Evolutionary conservation across 352 stramenopile species (phyloP).

Genomic region (Globisporangium cystogenes): DNA sequence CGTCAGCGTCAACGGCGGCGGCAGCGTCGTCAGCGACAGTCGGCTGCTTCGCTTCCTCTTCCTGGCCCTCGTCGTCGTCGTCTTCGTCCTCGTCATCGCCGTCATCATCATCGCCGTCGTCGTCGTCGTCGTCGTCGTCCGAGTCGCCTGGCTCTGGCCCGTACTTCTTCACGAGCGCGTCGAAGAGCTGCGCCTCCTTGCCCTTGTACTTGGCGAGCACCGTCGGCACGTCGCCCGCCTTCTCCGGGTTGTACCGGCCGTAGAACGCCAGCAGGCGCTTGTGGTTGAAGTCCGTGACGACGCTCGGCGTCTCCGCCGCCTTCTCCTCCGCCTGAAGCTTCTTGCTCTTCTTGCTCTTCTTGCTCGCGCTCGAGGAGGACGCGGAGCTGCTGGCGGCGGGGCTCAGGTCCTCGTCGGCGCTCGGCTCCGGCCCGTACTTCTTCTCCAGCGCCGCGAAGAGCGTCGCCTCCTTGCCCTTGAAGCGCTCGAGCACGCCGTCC

Average conservation of each 20-base stretch:
- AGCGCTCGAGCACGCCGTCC: slow-evolving; percentile 75
- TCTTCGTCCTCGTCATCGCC: slow-evolving; percentile 28
- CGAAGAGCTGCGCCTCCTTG: slow-evolving; percentile 76
- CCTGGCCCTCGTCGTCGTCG: slow-evolving; percentile 33
- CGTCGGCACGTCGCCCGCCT: slow-evolving; percentile 52
- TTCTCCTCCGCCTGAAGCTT: not conserved
- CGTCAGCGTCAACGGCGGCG: slow-evolving; percentile 13
- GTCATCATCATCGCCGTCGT: slow-evolving; percentile 19
- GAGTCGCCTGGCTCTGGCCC: slow-evolving; percentile 73
- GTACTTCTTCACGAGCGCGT: slow-evolving; percentile 83
- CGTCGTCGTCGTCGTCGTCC: slow-evolving; percentile 57
- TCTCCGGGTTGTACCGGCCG: slow-evolving; percentile 78
- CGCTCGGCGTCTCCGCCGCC: slow-evolving; percentile 18
- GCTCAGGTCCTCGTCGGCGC: slow-evolving; percentile 33
- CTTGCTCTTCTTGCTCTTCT: slow-evolving; percentile 14
- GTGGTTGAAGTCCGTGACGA: slow-evolving; percentile 47
- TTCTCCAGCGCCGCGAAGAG: slow-evolving; percentile 73
- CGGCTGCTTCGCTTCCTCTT: slow-evolving; percentile 13
- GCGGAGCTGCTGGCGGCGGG: slow-evolving; percentile 4
- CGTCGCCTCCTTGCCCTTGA: slow-evolving; percentile 66
- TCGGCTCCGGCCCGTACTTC: slow-evolving; percentile 80
- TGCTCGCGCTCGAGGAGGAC: no score
- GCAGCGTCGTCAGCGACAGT: no score
- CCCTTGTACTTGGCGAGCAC: slow-evolving; percentile 78
- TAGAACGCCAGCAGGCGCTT: slow-evolving; percentile 73